These are phyloP conservation scores for Fusarium tjaetaba DNA, from an alignment of 2,329 filamentous ascomycete genomes.

Conservation along the genomic window DNA sequence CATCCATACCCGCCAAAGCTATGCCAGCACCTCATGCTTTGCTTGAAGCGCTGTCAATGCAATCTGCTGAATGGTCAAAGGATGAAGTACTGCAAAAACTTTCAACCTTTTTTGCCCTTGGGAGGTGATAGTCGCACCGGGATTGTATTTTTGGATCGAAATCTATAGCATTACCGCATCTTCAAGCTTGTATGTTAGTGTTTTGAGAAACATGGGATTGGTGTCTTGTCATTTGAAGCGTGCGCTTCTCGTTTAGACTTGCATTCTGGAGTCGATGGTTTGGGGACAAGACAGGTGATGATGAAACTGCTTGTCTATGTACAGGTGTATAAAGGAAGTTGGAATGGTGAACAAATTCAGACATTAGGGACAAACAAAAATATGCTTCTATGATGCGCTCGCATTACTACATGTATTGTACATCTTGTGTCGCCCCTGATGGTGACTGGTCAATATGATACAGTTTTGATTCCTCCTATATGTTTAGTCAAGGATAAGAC, in stretches of 20 bases:
- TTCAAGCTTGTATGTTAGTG: constrained; percentile 46
- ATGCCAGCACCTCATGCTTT: constrained; percentile 75
- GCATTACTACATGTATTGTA: constrained; percentile 47
- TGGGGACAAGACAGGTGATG: constrained; percentile 34
- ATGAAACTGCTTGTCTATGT: constrained; percentile 35
- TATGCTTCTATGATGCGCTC: constrained; percentile 37
- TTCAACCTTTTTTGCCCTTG: constrained; percentile 61
- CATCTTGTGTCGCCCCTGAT: constrained; percentile 37
- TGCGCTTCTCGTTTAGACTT: constrained; percentile 44
- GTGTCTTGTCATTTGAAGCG: constrained; percentile 43
- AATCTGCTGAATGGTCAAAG: constrained; percentile 68
- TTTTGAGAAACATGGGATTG: constrained; percentile 40
- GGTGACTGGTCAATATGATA: constrained; percentile 42
- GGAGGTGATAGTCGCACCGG: constrained; percentile 56
- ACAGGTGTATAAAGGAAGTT: constrained; percentile 40
- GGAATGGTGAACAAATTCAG: constrained; percentile 41
- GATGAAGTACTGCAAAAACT: constrained; percentile 75
- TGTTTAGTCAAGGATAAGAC: not conserved
- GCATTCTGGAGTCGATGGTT: constrained; percentile 45
- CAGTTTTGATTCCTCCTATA: constrained; percentile 33
- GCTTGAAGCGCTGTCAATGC: constrained; percentile 73
- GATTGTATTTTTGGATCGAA: constrained; percentile 35
- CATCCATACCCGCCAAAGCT: constrained; percentile 66
- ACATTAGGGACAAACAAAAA: constrained; percentile 39
- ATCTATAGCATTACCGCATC: constrained; percentile 23